Conservation (phyloP, 495 filamentous ascomycete species). For the Staphylotrichum longicolle region DNA sequence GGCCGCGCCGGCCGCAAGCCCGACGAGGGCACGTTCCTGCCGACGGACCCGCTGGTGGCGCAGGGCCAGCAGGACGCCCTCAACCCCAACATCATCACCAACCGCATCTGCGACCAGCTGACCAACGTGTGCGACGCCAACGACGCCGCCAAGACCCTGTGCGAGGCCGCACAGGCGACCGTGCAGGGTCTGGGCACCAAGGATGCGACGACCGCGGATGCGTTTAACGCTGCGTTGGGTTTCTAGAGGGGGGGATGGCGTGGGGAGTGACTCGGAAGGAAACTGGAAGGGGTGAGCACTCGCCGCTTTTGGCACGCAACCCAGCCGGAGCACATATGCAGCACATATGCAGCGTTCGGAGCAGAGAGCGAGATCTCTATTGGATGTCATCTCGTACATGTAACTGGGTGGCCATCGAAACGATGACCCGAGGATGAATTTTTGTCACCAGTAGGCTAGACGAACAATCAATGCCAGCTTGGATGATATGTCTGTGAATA, state of each 20-base stretch:
- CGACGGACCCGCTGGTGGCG: slow-evolving; percentile 50
- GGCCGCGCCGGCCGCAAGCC: slow-evolving; percentile 43
- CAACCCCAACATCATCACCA: slow-evolving; percentile 64
- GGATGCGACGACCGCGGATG: slow-evolving; percentile 43
- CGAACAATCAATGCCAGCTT: too few species aligned
- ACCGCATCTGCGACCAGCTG: slow-evolving; percentile 61
- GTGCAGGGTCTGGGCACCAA: slow-evolving; percentile 40
- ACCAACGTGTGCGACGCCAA: slow-evolving; percentile 56
- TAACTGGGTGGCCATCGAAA: too few species aligned
- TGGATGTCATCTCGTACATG: too few species aligned
- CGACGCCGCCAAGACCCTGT: slow-evolving; percentile 49
- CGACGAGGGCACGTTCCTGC: slow-evolving; percentile 41
- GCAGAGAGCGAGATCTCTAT: too few species aligned
- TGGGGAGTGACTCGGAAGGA: too few species aligned
- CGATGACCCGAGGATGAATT: too few species aligned
- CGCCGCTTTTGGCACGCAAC: too few species aligned
- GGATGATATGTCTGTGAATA: too few species aligned
- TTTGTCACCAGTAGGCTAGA: too few species aligned
- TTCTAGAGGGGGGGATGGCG: slow-evolving; percentile 36
- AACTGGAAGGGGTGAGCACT: too few species aligned
- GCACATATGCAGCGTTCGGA: too few species aligned
- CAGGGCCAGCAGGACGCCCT: slow-evolving; percentile 54
- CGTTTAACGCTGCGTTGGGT: slow-evolving; percentile 45
- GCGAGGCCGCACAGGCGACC: slow-evolving; percentile 42
- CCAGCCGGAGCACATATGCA: too few species aligned